Evolutionary conservation across 1,139 yeast species (phyloP), one percentile per base, ranked within the genome.

Genomic region (Yarrowia galli): DNA sequence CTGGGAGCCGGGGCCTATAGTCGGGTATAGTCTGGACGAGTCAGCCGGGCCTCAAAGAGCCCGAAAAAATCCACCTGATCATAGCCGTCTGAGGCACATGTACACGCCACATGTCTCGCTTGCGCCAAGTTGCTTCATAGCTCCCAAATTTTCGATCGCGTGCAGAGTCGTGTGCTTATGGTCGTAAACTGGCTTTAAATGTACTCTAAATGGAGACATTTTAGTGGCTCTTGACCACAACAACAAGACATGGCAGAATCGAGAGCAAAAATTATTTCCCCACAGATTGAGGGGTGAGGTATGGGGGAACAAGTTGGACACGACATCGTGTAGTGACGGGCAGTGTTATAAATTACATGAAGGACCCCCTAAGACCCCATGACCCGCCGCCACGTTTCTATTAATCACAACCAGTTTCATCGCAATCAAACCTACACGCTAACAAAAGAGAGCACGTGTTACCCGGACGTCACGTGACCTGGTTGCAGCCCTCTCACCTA

Each of bases 151-250:
- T 43, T 43, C 64, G 51, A 58, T 58, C 64, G 51, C 64, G 64
- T 58, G 64, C 64, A 43, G 64, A 58, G 64, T 58, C 64, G 64
- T 58, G 64, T 58, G 64, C 51, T 58, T 43, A 9, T 43, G 49
- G 49, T 58, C 61, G 61, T 38, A 54, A 32, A 43, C 28, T 20
- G 64, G 64, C 64, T 58, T 43, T 58, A 58, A 58, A 58, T 28
- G 35, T 43, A 58, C 49, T 58, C 18, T 58, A 43, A 28, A 43
- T 58, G 40, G 64, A 15, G 64, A 32, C 51, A 54, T 38, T 54
- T 40, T 54, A 54, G 61, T 54, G 61, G 61, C 61, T 16, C 60
- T 28, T 5, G 32, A 28, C 32, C 32, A 53, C 32, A 2, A 35
- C 15, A 35, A 35, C 36, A 35, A 35, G 36, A 35, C 32, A 8